Evolutionary conservation across 1,284 basidiomycete genomes (phyloP).

Genomic region (Ganoderma resinaceum): DNA sequence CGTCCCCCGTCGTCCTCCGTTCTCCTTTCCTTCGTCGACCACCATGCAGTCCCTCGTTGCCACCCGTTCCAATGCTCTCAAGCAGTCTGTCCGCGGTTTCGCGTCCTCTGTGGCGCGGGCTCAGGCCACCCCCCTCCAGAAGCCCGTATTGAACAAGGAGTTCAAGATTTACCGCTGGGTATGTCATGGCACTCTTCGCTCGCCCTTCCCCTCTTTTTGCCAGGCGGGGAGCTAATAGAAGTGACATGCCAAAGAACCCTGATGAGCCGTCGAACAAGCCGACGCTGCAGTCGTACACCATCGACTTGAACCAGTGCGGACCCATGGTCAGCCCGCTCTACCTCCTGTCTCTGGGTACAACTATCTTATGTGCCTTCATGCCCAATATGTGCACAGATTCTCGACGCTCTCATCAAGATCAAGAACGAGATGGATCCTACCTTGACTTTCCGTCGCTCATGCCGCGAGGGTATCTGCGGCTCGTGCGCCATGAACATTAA

Average conservation of each 20-base stretch:
- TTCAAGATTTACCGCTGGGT: constrained; percentile 99
- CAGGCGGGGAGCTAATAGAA: not conserved
- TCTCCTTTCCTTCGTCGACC: constrained; percentile 26
- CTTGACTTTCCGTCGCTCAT: constrained; percentile 95
- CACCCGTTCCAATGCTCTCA: constrained; percentile 24
- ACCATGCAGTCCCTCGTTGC: constrained; percentile 40
- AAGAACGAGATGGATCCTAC: constrained; percentile 99
- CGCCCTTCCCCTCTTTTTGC: not conserved
- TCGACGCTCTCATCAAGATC: constrained; percentile 97
- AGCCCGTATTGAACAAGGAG: constrained; percentile 68
- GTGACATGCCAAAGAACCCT: constrained; percentile 72
- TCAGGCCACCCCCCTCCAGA: constrained; percentile 50
- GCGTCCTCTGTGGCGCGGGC: constrained; percentile 43
- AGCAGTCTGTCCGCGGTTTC: constrained; percentile 40
- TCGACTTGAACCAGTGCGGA: constrained; percentile 95
- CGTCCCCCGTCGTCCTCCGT: constrained; percentile 17
- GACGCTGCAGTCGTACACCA: constrained; percentile 87
- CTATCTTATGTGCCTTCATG: constrained; percentile 24
- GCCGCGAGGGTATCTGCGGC: constrained; percentile 98
- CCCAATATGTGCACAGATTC: constrained; percentile 79
- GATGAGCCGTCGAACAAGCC: constrained; percentile 95
- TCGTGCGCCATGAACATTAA: constrained; percentile 99
- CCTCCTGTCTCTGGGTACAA: constrained; percentile 19
- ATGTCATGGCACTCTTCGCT: constrained; percentile 19
- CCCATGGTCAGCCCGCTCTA: constrained; percentile 79